Evolutionary conservation across 768 basidiomycete species (phyloP).

Genomic region (Panaeolus papilionaceus): DNA sequence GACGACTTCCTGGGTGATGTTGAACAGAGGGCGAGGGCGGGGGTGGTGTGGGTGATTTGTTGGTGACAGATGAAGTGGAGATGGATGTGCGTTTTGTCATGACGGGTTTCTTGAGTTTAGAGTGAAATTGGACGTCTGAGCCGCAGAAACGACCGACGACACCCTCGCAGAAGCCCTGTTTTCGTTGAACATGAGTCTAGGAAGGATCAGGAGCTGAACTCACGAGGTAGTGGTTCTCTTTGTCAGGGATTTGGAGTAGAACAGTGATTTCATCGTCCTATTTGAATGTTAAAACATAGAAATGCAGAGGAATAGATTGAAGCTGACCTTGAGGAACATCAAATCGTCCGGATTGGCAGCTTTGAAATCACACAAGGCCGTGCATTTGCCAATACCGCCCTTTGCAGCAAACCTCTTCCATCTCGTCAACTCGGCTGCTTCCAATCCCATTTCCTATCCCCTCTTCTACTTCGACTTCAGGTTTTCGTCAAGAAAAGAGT

Average conservation of each 20-base stretch:
- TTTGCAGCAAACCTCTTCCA: constrained; percentile 89
- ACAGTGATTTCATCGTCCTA: constrained; percentile 85
- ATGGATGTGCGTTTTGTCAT: constrained; percentile 72
- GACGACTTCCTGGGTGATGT: constrained; percentile 13
- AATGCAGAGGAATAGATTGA: constrained; percentile 8
- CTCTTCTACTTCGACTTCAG: neutral
- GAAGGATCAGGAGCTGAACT: constrained; percentile 9
- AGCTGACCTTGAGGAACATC: constrained; percentile 83
- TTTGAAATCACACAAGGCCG: constrained; percentile 75
- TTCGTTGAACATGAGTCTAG: neutral
- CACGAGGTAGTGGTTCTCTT: constrained; percentile 67
- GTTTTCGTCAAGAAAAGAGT: neutral
- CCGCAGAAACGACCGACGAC: constrained; percentile 80
- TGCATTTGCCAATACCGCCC: constrained; percentile 85
- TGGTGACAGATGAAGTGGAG: constrained; percentile 25
- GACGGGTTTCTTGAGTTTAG: constrained; percentile 80
- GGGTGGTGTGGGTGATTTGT: constrained; percentile 33
- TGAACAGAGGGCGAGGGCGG: constrained; percentile 14
- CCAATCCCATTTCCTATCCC: constrained; percentile 51
- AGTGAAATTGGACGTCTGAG: constrained; percentile 68
- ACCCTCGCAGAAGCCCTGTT: constrained; percentile 85
- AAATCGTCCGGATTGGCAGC: constrained; percentile 77
- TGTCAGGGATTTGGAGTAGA: constrained; percentile 68
- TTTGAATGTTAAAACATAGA: constrained; percentile 13
- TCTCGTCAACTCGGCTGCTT: constrained; percentile 71